Base-by-base conservation (phyloP, 345 rosid species). In the Euclidium syriacum region DNA sequence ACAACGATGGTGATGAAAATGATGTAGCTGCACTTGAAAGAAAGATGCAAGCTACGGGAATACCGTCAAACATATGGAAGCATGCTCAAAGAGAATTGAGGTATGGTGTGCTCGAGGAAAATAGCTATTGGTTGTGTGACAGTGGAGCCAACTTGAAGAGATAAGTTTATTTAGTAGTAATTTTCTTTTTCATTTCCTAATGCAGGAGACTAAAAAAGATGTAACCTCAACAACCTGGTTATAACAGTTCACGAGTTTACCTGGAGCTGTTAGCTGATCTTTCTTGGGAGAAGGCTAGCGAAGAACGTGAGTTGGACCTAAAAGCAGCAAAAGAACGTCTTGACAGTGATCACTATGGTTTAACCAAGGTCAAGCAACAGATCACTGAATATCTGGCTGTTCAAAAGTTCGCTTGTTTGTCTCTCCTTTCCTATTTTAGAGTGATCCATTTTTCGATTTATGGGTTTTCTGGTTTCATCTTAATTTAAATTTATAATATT, bases 161-260 rank as follows among this genome's bases (percentile, higher is more conserved):
- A 11, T 16, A 16, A n/a, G 46, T 24, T 42, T 68, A 8, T 34
- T 58, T 44, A 20, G 23, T 54, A 48, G 10, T 66, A 27, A 23
- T 56, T 23, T 17, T 50, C 35, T 36, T 39, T 46, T 9, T 19
- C 42, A 23, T 62, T 38, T 42, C 54, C 51, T 27, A 64, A 67
- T 72, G 77, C 75, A 94, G 99, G 95, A 80, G 95, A 78, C 91
- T 94, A 24, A 90, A 90, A 70, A 94, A 94, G 81, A 90, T 94
- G 99, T 97, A 85, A 76, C 99, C 99, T 38, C 99, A 94, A 72
- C 99, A 94, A 78, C 99, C 99, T 69, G 99, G 99, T 20, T 90
- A 94, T 75, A 94, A 73, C 75, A 94, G 99, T 76, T 94, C 97
- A 76, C 87, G 86, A 50, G 90, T 80, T 63, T 94, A 94, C 77